Evolutionary conservation across 2,329 filamentous ascomycete species (phyloP).

Genomic region (Ceratocystis albifundus): DNA sequence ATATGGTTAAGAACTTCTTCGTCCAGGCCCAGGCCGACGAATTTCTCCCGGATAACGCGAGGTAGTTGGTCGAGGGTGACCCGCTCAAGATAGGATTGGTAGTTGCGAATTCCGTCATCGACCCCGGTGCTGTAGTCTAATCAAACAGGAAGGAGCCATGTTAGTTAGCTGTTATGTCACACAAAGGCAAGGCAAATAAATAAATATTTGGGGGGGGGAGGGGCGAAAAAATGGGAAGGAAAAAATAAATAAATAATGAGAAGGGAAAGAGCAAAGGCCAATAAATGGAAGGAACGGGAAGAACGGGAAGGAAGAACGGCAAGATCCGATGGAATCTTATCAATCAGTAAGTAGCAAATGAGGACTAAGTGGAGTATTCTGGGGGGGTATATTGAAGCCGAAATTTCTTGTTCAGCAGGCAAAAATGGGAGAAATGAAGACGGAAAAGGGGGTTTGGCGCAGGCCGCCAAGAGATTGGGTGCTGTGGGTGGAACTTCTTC

Average conservation of each 20-base stretch:
- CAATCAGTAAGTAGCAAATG: background rate
- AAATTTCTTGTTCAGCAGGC: background rate
- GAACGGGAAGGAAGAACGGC: background rate
- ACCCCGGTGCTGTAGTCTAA: conserved; percentile 18
- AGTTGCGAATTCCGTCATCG: conserved; percentile 15
- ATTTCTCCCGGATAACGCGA: background rate
- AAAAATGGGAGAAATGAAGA: background rate
- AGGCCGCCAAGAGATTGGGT: background rate
- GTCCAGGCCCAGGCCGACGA: conserved; percentile 4
- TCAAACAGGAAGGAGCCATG: background rate
- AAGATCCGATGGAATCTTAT: conserved; percentile 14
- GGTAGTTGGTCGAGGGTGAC: conserved; percentile 10
- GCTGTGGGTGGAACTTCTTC: background rate
- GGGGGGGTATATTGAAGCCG: background rate
- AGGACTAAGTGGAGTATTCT: background rate
- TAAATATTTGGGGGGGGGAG: background rate
- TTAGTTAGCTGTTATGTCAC: conserved; percentile 17
- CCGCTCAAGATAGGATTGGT: conserved; percentile 16
- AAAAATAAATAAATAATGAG: background rate
- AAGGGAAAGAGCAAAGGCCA: conserved; percentile 1
- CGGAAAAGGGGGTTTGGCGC: background rate
- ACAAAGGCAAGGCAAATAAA: conserved; percentile 1
- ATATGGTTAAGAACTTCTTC: background rate
- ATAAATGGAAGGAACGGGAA: background rate
- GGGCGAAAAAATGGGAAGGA: conserved; percentile 2